Percentiles rank a stretch among this genome's conserved stretches.
phyloP scores from a whole-genome alignment of 371 early-diverging fungal genomes.

The Entomophthora muscae region DNA sequence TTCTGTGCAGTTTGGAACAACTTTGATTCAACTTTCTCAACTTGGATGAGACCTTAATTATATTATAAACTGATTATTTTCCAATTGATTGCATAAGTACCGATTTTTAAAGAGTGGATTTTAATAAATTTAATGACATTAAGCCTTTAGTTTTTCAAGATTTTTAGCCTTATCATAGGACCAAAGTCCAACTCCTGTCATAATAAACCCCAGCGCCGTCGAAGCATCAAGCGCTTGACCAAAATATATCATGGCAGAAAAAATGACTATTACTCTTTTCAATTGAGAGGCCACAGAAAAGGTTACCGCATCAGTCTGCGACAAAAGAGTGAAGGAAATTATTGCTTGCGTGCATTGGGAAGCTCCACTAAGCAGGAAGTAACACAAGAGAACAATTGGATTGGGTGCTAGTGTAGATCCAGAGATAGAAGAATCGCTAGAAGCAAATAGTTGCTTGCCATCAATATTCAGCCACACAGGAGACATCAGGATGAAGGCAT shows the following conservation, averaged over 20 bases:
- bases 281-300: neutral
- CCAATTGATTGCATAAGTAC: too few species aligned
- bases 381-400: too few species aligned
- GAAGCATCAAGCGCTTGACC: neutral
- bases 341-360: neutral
- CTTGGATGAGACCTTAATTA: too few species aligned
- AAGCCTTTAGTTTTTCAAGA: too few species aligned
- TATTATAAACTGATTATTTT: too few species aligned
- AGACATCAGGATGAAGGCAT: neutral
- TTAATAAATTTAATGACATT: too few species aligned
- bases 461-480: neutral
- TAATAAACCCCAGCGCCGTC: neutral
- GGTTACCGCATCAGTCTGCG: conserved; percentile 1
- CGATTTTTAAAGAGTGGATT: too few species aligned
- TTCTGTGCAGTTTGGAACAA: too few species aligned
- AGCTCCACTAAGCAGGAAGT: neutral
- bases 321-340: neutral
- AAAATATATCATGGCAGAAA: neutral
- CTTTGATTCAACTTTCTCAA: too few species aligned
- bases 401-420: neutral
- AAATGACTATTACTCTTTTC: neutral
- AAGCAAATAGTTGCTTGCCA: neutral
- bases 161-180: neutral
- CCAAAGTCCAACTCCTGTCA: neutral
- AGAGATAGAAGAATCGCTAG: neutral